Evolutionary conservation across 352 stramenopile species (phyloP), one percentile per base, ranked within the genome.

Genomic region (Stephanocyclus meneghinianus): DNA sequence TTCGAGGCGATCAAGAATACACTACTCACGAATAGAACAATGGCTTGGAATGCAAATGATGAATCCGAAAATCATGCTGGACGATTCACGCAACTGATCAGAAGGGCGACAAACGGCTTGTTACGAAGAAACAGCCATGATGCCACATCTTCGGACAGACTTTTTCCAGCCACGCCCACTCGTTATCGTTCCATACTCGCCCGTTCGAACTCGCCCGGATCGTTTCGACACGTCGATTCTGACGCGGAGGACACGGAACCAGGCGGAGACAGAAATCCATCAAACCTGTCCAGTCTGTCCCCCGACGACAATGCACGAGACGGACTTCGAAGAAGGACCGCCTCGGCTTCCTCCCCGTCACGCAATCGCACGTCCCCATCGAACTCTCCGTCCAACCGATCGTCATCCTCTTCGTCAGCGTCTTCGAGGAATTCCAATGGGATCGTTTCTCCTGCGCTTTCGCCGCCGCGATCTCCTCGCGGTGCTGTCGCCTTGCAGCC

Each of bases 1-100:
- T 44, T 75, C 15, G 57, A 80, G 15, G 18, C 65, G 35, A 62
- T 80, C 9, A 64, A n/a, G 16, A 16, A 67, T 51, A 2, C 18
- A 40, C 7, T 40, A 40, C 7, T 40, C 35, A 40, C 15, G 1
- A 42, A 51, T 50, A 13, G 40, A 26, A 60, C 32, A 48, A 18
- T 61, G 53, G 2, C 6, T 0, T 40, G 35, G 35, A 4, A 9
- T 4, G 7, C 35, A 2, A 40, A 40, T 40, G 35, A 40, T 1
- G 35, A 40, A 4, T 40, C 35, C 35, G 35, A 8, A 0, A 40
- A 40, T 40, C 3, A 4, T 40, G 2, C 35, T 40, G 35, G 35
- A 8, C 3, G 35, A 40, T 40, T 4, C 4, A 40, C 2, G 35
- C 35, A 40, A 40, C 35, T 8, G 35, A 0, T 40, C 4, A 40